Evolutionary conservation across 192 early-diverging fungal species (phyloP).

Genomic region (Spizellomyces sp.): DNA sequence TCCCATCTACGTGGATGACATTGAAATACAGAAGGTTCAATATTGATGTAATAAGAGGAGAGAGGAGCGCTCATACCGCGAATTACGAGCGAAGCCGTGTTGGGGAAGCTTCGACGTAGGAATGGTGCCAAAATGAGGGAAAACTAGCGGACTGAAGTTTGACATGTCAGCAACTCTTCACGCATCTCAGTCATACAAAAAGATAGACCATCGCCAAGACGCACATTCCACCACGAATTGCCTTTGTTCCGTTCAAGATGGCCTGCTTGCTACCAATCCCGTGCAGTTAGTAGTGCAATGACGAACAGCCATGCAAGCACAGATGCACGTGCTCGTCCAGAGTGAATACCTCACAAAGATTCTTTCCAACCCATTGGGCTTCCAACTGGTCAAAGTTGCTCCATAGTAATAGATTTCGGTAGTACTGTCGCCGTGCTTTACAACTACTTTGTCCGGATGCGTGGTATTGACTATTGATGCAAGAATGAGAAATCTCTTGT

Average conservation of each 20-base stretch:
- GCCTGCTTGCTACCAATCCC: slow-evolving; percentile 65
- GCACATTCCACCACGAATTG: slow-evolving; percentile 74
- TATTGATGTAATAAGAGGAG: slow-evolving; percentile 5
- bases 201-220: background rate
- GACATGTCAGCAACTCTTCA: background rate
- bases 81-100: slow-evolving; percentile 69
- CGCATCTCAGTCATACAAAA: background rate
- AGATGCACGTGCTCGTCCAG: background rate
- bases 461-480: slow-evolving; percentile 15
- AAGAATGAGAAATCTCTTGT: too few relatives aligned
- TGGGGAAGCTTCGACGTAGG: slow-evolving; percentile 63
- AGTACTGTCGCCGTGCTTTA: slow-evolving; percentile 20
- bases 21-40: background rate
- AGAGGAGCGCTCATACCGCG: slow-evolving; percentile 3
- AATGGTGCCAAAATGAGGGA: slow-evolving; percentile 78
- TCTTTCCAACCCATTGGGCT: slow-evolving; percentile 68
- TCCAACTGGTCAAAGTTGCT: slow-evolving; percentile 93
- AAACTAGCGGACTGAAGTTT: slow-evolving; percentile 63
- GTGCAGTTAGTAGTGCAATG: too few relatives aligned
- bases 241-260: slow-evolving; percentile 84
- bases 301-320: too few relatives aligned
- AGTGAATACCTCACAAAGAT: slow-evolving; percentile 77
- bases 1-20: slow-evolving; percentile 46
- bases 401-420: slow-evolving; percentile 63
- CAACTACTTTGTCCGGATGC: slow-evolving; percentile 21